Conservation (phyloP, 208 protist species). For the Wallacemonas rigidus region DNA sequence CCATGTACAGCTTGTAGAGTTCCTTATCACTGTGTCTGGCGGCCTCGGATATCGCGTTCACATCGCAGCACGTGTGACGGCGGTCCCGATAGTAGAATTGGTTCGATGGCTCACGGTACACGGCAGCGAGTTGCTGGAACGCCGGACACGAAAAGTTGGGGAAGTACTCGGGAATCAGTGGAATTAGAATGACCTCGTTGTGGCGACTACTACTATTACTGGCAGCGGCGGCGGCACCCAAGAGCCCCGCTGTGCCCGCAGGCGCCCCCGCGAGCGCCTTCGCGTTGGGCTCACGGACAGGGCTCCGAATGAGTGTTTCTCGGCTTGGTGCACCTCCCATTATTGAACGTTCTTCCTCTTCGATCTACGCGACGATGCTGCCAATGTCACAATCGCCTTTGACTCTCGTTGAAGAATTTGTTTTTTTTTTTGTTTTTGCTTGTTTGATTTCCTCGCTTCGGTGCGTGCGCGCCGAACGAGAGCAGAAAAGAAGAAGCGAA, state of each 20-base stretch:
- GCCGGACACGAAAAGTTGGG: slow-evolving; percentile 37
- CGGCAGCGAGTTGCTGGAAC: slow-evolving; percentile 54
- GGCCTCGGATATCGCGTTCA: slow-evolving; percentile 24
- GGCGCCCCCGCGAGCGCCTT: neutral
- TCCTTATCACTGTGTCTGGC: slow-evolving; percentile 37
- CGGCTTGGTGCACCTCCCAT: slow-evolving; percentile 64
- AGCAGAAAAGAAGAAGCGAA: slow-evolving; percentile 4
- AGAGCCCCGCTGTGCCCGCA: neutral
- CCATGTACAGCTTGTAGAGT: slow-evolving; percentile 68
- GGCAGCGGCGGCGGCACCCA: neutral
- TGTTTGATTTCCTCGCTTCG: too few relatives aligned
- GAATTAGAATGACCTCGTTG: slow-evolving; percentile 56
- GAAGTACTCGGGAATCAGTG: slow-evolving; percentile 71
- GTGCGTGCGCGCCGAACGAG: neutral
- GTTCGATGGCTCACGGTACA: slow-evolving; percentile 41
- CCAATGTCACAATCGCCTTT: too few relatives aligned
- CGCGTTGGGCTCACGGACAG: slow-evolving; percentile 36
- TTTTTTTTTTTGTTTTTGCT: too few relatives aligned
- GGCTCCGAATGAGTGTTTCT: slow-evolving; percentile 50
- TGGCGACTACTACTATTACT: neutral
- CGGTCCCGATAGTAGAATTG: slow-evolving; percentile 51
- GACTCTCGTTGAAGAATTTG: too few relatives aligned
- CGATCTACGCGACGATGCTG: too few relatives aligned
- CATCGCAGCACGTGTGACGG: slow-evolving; percentile 27
- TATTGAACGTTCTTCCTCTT: neutral